A percentile compares a stretch with the other conserved stretches of the same genome.
Conservation (phyloP, 73 alveolate genomes). For the Uronychia setigera region DNA sequence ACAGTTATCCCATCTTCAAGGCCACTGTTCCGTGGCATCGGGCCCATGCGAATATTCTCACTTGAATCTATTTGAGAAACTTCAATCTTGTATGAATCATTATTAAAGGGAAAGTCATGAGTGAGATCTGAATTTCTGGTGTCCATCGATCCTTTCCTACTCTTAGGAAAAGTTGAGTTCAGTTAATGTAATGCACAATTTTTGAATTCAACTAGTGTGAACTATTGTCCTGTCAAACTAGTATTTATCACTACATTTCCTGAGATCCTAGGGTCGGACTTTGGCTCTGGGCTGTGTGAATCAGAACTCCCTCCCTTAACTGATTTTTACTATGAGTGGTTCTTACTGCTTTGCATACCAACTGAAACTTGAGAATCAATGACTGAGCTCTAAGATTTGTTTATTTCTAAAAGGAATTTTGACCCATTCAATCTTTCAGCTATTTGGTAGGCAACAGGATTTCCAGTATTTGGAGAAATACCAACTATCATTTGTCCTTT, state of each 20-base stretch:
- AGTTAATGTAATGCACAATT: background rate
- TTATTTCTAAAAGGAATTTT: background rate
- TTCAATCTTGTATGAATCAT: too few species aligned
- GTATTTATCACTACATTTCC: too few species aligned
- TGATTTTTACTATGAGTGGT: too few species aligned
- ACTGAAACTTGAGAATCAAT: too few species aligned
- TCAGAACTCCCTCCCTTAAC: background rate
- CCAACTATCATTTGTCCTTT: background rate
- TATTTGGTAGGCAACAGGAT: background rate
- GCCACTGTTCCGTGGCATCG: background rate
- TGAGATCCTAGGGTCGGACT: too few species aligned
- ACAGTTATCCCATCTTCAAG: background rate
- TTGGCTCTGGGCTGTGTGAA: background rate
- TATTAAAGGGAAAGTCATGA: too few species aligned
- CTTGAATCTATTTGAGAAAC: background rate
- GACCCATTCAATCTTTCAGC: background rate
- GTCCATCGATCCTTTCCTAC: background rate
- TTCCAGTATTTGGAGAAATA: background rate
- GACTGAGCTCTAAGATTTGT: background rate
- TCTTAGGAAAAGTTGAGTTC: background rate
- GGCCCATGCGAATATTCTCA: background rate
- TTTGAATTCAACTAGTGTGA: background rate
- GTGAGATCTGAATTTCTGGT: too few species aligned
- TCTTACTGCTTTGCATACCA: too few species aligned
- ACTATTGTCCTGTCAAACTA: too few species aligned